A percentile compares a stretch with the other conserved stretches of the same genome.
These are phyloP conservation scores for Gyromitra esculenta DNA, from an alignment of 2,329 filamentous ascomycete species.

Conservation along the genomic window DNA sequence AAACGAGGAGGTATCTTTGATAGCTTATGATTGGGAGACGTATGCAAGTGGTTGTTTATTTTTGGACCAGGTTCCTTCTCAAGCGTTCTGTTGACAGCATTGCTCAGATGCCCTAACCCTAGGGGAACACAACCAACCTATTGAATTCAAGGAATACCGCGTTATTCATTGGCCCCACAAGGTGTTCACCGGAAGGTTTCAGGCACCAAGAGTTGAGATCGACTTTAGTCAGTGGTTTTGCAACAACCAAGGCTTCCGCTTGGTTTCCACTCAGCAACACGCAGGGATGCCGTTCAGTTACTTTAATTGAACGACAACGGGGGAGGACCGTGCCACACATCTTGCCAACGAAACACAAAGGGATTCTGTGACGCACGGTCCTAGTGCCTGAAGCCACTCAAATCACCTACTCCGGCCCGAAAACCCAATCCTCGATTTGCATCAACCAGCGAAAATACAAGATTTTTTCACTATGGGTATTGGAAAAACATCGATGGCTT, in stretches of 20 bases:
- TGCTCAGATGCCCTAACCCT: constrained; percentile 43
- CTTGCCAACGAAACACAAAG: constrained; percentile 9
- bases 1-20: constrained; percentile 24
- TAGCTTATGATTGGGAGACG: constrained; percentile 45
- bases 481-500: neutral
- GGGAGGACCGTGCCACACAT: constrained; percentile 34
- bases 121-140: constrained; percentile 23
- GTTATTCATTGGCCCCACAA: constrained; percentile 18
- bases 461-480: neutral
- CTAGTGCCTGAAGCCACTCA: constrained; percentile 14
- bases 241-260: constrained; percentile 4
- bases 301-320: constrained; percentile 44
- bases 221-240: constrained; percentile 5
- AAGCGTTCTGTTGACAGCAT: constrained; percentile 14
- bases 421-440: neutral
- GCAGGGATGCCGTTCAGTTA: constrained; percentile 37
- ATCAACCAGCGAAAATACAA: neutral
- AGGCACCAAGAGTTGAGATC: constrained; percentile 5
- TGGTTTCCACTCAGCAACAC: constrained; percentile 9
- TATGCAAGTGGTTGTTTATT: constrained; percentile 39
- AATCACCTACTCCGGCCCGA: constrained; percentile 10
- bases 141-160: neutral
- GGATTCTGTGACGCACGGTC: constrained; percentile 34
- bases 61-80: constrained; percentile 19
- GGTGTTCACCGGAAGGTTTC: constrained; percentile 6